These are phyloP conservation scores for Trichoderma virens DNA, from an alignment of 495 filamentous ascomycete species.

Conservation along the genomic window DNA sequence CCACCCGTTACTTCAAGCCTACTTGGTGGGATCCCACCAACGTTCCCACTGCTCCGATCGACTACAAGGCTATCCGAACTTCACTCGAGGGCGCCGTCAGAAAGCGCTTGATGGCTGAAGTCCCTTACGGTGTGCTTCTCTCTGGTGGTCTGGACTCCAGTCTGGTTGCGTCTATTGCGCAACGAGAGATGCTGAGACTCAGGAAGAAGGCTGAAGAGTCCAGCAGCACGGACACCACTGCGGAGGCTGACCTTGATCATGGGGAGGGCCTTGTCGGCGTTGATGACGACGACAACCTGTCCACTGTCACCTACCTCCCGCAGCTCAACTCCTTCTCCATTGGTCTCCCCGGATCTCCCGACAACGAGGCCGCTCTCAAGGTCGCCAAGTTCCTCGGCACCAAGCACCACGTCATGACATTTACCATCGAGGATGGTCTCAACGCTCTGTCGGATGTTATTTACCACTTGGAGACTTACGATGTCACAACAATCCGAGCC, in stretches of 20 bases:
- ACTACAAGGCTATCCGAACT: slow-evolving; percentile 71
- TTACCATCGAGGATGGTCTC: slow-evolving; percentile 93
- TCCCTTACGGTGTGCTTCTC: slow-evolving; percentile 91
- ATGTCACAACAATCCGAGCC: slow-evolving; percentile 96
- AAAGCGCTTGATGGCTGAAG: slow-evolving; percentile 97
- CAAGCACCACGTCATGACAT: slow-evolving; percentile 95
- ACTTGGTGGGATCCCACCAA: slow-evolving; percentile 82
- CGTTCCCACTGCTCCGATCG: slow-evolving; percentile 69
- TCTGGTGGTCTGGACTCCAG: slow-evolving; percentile 95
- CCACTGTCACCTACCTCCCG: slow-evolving; percentile 84
- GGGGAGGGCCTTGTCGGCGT: slow-evolving; percentile 79
- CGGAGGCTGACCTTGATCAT: slow-evolving; percentile 40
- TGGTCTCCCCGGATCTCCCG: slow-evolving; percentile 82
- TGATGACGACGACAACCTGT: slow-evolving; percentile 80
- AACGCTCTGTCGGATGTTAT: slow-evolving; percentile 96
- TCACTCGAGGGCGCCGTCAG: slow-evolving; percentile 85
- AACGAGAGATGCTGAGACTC: slow-evolving; percentile 77
- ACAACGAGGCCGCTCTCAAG: slow-evolving; percentile 78
- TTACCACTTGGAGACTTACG: slow-evolving; percentile 93
- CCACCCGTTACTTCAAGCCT: slow-evolving; percentile 83
- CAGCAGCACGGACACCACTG: slow-evolving; percentile 29
- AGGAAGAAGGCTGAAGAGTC: slow-evolving; percentile 50
- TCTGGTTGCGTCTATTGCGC: slow-evolving; percentile 89
- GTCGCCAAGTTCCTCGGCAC: slow-evolving; percentile 95
- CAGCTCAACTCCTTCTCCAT: slow-evolving; percentile 98